Conservation (phyloP, 1,284 basidiomycete genomes). For the Fistulinella staudtii region DNA sequence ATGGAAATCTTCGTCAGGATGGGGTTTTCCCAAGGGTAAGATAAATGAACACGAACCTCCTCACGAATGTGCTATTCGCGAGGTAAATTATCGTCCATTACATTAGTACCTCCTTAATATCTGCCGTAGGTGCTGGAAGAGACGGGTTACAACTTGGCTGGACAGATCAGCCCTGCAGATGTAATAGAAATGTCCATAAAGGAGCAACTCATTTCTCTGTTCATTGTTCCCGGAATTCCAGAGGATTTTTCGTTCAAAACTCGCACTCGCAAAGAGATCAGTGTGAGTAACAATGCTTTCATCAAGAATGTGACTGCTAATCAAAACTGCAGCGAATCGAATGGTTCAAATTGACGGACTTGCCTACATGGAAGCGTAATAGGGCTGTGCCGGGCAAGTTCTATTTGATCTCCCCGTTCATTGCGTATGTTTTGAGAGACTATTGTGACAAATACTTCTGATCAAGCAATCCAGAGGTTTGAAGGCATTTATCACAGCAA, state of each 20-base stretch:
- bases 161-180: slow-evolving; percentile 64
- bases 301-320: slow-evolving; percentile 12
- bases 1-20: slow-evolving; percentile 94
- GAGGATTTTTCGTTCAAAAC: slow-evolving; percentile 91
- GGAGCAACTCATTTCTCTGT: slow-evolving; percentile 88
- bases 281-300: slow-evolving; percentile 54
- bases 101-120: slow-evolving; percentile 1
- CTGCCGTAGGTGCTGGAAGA: slow-evolving; percentile 80
- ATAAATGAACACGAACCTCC: slow-evolving; percentile 93
- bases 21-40: slow-evolving; percentile 99
- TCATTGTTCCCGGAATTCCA: slow-evolving; percentile 87
- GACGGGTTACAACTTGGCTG: slow-evolving; percentile 85
- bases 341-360: slow-evolving; percentile 89
- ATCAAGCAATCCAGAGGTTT: slow-evolving; percentile 44
- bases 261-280: slow-evolving; percentile 96
- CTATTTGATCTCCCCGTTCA: slow-evolving; percentile 95
- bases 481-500: slow-evolving; percentile 59
- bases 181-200: slow-evolving; percentile 87
- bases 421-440: slow-evolving; percentile 56
- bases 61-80: slow-evolving; percentile 82
- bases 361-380: slow-evolving; percentile 92
- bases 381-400: slow-evolving; percentile 77
- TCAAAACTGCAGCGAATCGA: slow-evolving; percentile 74
- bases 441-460: slow-evolving; percentile 10
- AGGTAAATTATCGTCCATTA: slow-evolving; percentile 50